Evolutionary conservation across 2,329 filamentous ascomycete species (phyloP).

Genomic region (Pezicula rhizophila): DNA sequence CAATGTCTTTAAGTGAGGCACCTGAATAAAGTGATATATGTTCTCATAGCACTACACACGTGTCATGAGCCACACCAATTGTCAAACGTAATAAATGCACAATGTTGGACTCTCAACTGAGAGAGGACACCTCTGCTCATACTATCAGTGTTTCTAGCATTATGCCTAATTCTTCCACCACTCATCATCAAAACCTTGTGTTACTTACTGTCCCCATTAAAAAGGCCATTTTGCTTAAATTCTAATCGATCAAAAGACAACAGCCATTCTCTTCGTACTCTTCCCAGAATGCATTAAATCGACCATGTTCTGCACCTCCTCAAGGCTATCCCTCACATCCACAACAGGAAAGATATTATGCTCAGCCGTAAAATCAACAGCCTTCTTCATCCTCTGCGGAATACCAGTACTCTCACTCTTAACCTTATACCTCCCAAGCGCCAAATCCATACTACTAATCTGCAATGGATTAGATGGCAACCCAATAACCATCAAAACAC

Average conservation of each 20-base stretch:
- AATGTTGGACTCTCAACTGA: too few species aligned
- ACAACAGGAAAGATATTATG: constrained; percentile 35
- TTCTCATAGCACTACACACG: too few species aligned
- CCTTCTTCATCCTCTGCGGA: constrained; percentile 36
- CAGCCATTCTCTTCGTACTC: constrained; percentile 1
- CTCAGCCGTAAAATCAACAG: constrained; percentile 36
- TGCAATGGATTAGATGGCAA: constrained; percentile 31
- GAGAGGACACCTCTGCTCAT: too few species aligned
- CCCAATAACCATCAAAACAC: constrained; percentile 37
- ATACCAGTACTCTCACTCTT: constrained; percentile 37
- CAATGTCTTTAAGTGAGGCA: too few species aligned
- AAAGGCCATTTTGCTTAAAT: too few species aligned
- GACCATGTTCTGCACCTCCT: constrained; percentile 5
- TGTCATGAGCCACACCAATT: too few species aligned
- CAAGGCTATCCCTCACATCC: constrained; percentile 22
- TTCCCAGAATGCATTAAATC: constrained; percentile 6
- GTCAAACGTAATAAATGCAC: too few species aligned
- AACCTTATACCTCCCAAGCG: constrained; percentile 33
- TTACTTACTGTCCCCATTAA: too few species aligned
- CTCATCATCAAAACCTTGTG: too few species aligned
- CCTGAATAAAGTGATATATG: too few species aligned
- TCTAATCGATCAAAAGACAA: constrained; percentile 20
- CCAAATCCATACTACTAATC: constrained; percentile 33
- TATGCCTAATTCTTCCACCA: too few species aligned
- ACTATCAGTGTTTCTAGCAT: too few species aligned